Evolutionary conservation across 805 yeast species (phyloP).

Genomic region (Metschnikowia reukaufii): DNA sequence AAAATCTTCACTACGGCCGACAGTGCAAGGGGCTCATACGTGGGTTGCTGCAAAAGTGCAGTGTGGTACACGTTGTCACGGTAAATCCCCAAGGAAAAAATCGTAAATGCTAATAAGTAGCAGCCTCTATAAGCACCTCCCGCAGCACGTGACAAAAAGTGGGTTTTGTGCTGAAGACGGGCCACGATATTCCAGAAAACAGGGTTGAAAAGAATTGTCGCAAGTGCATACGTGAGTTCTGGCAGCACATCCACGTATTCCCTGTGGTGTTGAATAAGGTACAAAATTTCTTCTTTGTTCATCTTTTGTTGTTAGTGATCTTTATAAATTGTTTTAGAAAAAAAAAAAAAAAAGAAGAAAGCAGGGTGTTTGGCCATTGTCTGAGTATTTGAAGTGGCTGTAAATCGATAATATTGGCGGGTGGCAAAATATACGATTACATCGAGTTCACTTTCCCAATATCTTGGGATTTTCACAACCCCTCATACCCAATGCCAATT

Average conservation of each 20-base stretch:
- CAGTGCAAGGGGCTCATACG: conserved; percentile 52
- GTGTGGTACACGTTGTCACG: conserved; percentile 74
- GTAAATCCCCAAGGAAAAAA: conserved; percentile 79
- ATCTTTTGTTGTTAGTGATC: conserved; percentile 9
- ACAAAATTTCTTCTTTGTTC: conserved; percentile 15
- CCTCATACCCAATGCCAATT: too few relatives aligned
- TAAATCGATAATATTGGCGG: too few relatives aligned
- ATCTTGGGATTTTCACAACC: too few relatives aligned
- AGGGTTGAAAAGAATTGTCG: conserved; percentile 85
- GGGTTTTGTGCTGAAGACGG: conserved; percentile 76
- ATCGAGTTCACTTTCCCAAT: too few relatives aligned
- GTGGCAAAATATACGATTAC: too few relatives aligned
- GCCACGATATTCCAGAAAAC: conserved; percentile 95
- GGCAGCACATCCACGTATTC: conserved; percentile 18
- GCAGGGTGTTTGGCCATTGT: not conserved
- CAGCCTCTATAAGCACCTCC: conserved; percentile 76
- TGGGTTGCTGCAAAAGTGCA: conserved; percentile 73
- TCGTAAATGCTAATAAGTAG: conserved; percentile 76
- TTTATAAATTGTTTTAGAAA: not conserved
- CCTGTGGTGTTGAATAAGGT: conserved; percentile 15
- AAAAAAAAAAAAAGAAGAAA: too few relatives aligned
- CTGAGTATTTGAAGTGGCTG: too few relatives aligned
- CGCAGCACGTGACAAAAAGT: conserved; percentile 69
- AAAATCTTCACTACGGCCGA: conserved; percentile 40
- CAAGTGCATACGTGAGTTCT: conserved; percentile 42